Percentiles rank a stretch among this genome's conserved stretches.
These are phyloP conservation scores for Aspergillus sp. DNA, from an alignment of 2,329 filamentous ascomycete genomes.

Conservation along the genomic window DNA sequence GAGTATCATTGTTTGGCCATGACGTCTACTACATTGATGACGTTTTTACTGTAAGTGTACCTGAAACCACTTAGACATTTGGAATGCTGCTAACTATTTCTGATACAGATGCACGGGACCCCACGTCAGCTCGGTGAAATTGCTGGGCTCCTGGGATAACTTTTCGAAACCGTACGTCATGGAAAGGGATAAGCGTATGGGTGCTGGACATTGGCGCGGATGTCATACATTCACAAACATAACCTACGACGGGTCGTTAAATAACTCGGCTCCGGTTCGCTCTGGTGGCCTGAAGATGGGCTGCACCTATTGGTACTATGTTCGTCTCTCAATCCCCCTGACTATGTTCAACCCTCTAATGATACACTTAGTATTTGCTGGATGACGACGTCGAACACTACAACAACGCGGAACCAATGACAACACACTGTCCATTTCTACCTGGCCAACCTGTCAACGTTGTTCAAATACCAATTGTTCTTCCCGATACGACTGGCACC, in stretches of 20 bases:
- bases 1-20: conserved; percentile 15
- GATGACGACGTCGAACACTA: conserved; percentile 75
- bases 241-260: conserved; percentile 70
- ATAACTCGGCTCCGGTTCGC: conserved; percentile 55
- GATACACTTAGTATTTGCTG: conserved; percentile 68
- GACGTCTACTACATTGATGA: conserved; percentile 38
- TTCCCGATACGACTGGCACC: conserved; percentile 45
- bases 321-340: conserved; percentile 49
- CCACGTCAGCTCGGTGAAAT: conserved; percentile 62
- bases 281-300: conserved; percentile 88
- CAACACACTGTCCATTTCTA: conserved; percentile 77
- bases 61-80: not conserved
- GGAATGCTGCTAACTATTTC: conserved; percentile 18
- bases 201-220: conserved; percentile 77
- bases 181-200: conserved; percentile 74
- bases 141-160: conserved; percentile 95
- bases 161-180: conserved; percentile 77
- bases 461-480: conserved; percentile 73
- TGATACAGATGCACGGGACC: conserved; percentile 35
- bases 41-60: conserved; percentile 36
- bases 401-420: conserved; percentile 70
- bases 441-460: conserved; percentile 87
- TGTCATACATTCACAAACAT: conserved; percentile 86
- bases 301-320: conserved; percentile 92
- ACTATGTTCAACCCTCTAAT: conserved; percentile 22